A percentile compares a stretch with the other conserved stretches of the same genome.
Evolutionary conservation across 768 basidiomycete genomes (phyloP).

Genomic region (Phlebiopsis flavidoalba): DNA sequence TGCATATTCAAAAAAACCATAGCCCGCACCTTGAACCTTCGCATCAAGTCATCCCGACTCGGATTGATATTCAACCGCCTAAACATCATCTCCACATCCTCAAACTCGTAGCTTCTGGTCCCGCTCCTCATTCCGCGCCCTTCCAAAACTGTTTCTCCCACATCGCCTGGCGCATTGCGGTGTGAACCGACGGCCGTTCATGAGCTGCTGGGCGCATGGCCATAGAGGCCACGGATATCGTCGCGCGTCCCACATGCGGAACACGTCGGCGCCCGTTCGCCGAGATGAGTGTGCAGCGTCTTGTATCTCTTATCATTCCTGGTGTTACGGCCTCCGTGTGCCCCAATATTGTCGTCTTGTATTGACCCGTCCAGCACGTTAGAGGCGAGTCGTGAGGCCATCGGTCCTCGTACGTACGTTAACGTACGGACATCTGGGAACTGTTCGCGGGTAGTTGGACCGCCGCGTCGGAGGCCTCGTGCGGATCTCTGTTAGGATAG

Average conservation of each 20-base stretch:
- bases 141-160: conserved; percentile 88
- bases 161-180: conserved; percentile 57
- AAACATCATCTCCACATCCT: conserved; percentile 69
- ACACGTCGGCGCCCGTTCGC: conserved; percentile 44
- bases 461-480: conserved; percentile 63
- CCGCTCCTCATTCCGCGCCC: conserved; percentile 53
- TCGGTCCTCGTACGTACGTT: conserved; percentile 57
- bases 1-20: not conserved
- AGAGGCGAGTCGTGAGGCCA: conserved; percentile 90
- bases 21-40: conserved; percentile 54
- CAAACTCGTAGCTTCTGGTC: conserved; percentile 64
- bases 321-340: no score
- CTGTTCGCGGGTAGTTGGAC: conserved; percentile 66
- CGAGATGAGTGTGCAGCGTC: conserved; percentile 80
- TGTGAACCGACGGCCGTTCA: conserved; percentile 60
- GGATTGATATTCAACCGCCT: conserved; percentile 63
- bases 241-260: conserved; percentile 44
- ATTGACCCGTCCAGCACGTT: conserved; percentile 67
- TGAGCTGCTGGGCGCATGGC: conserved; percentile 64
- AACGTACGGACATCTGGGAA: conserved; percentile 58
- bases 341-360: no score
- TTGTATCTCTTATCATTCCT: no score
- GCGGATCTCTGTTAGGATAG: conserved; percentile 85
- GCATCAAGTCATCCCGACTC: conserved; percentile 44
- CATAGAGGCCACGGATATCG: conserved; percentile 57